Percentiles rank a stretch among this genome's conserved stretches.
These are phyloP conservation scores for Lasiosphaeria ovina DNA, from an alignment of 495 filamentous ascomycete genomes.

Conservation along the genomic window DNA sequence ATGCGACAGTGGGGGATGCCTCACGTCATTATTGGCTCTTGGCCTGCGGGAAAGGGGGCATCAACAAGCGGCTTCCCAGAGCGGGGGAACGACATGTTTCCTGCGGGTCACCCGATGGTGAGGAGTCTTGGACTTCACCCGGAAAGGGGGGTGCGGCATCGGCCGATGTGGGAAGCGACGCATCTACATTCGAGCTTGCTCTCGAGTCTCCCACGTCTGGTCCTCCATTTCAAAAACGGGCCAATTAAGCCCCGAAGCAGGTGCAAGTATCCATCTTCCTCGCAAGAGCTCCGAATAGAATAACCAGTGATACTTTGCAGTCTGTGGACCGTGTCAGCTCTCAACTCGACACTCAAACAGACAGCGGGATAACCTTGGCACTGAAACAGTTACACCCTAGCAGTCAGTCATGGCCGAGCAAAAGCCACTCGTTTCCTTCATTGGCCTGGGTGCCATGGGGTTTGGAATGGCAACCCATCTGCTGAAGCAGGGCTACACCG, in stretches of 20 bases:
- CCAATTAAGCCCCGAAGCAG: conserved; percentile 8
- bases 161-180: conserved; percentile 2
- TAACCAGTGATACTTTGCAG: neutral
- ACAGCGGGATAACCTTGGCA: neutral
- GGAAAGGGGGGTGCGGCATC: conserved; percentile 18
- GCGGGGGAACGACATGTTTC: conserved; percentile 16
- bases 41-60: conserved; percentile 17
- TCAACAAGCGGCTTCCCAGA: conserved; percentile 4
- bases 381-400: neutral
- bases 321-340: neutral
- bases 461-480: conserved; percentile 83
- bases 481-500: conserved; percentile 62
- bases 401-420: conserved; percentile 27
- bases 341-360: neutral
- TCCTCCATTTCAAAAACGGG: conserved; percentile 3
- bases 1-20: conserved; percentile 15
- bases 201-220: neutral
- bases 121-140: conserved; percentile 22
- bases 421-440: conserved; percentile 65
- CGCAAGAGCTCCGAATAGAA: conserved; percentile 3
- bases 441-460: conserved; percentile 86
- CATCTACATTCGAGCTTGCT: neutral
- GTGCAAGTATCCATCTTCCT: neutral
- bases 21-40: conserved; percentile 25
- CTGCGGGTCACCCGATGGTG: conserved; percentile 6